These are phyloP conservation scores for Melaleuca alternifolia DNA, from an alignment of 345 rosid genomes.

Conservation along the genomic window DNA sequence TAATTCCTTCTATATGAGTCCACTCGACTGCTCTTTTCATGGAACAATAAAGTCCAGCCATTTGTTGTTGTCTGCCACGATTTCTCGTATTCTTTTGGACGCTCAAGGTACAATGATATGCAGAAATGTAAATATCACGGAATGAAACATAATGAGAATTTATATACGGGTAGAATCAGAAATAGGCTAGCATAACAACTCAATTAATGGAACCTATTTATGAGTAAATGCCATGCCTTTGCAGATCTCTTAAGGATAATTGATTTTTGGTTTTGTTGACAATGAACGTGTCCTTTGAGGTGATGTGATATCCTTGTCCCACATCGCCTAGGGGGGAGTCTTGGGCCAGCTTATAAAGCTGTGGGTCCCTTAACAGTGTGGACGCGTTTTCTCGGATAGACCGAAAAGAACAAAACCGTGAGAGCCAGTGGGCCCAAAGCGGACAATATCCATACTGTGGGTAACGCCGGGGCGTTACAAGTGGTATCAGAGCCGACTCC, in stretches of 20 bases:
- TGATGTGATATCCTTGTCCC: too few species aligned
- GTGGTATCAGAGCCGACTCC: too few species aligned
- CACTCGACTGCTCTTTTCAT: rapidly evolving
- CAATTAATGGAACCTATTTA: rapidly evolving
- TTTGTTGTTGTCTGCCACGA: not conserved
- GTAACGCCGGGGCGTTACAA: too few species aligned
- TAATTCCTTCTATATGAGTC: not conserved
- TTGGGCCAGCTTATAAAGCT: too few species aligned
- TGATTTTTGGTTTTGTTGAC: not conserved
- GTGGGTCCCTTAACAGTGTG: too few species aligned
- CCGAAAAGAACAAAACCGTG: too few species aligned
- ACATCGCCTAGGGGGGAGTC: too few species aligned
- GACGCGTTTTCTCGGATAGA: too few species aligned
- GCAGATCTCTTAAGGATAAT: not conserved
- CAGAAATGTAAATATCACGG: not conserved
- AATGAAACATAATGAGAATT: not conserved
- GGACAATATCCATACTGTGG: too few species aligned
- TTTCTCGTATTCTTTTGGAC: not conserved
- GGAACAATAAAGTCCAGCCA: not conserved
- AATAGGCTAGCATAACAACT: not conserved
- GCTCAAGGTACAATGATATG: not conserved
- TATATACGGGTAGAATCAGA: too few species aligned
- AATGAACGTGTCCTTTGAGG: not conserved
- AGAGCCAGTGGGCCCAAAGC: too few species aligned
- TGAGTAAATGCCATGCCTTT: not conserved